Conservation (phyloP, 352 stramenopile species). For the Phytophthora pseudosyringae region DNA sequence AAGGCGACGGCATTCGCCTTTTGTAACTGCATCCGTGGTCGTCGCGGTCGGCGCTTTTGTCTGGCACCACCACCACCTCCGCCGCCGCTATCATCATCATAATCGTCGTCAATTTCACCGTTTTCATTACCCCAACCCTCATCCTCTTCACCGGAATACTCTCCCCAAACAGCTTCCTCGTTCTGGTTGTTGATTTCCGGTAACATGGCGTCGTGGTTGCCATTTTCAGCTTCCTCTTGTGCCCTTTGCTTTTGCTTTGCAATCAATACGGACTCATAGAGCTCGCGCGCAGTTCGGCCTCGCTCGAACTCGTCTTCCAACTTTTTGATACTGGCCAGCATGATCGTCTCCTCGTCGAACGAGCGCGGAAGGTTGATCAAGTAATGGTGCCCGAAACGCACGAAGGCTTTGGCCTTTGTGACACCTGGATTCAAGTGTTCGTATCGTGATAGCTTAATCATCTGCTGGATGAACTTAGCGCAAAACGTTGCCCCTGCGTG, state of each 20-base stretch:
- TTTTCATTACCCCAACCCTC: conserved; percentile 19
- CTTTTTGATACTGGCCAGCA: conserved; percentile 71
- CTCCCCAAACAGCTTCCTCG: conserved; percentile 15
- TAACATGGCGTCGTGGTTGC: not conserved
- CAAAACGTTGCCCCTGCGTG: conserved; percentile 66
- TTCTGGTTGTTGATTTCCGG: conserved; percentile 6
- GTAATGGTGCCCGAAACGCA: conserved; percentile 83
- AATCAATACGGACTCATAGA: conserved; percentile 79
- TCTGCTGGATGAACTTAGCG: conserved; percentile 78
- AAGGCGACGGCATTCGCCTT: conserved; percentile 44
- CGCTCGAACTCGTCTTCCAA: conserved; percentile 83
- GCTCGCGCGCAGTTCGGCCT: conserved; percentile 65
- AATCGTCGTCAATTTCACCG: not conserved
- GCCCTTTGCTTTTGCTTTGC: conserved; percentile 51
- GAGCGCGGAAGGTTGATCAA: conserved; percentile 81
- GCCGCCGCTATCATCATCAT: conserved; percentile 1
- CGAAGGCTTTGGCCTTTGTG: conserved; percentile 64
- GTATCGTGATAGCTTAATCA: conserved; percentile 77
- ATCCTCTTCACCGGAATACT: conserved; percentile 20
- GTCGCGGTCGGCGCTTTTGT: conserved; percentile 10
- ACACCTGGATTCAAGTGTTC: conserved; percentile 60
- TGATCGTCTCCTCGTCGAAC: conserved; percentile 80
- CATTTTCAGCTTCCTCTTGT: conserved; percentile 10
- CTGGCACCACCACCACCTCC: conserved; percentile 8
- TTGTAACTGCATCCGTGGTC: conserved; percentile 39